Base-by-base conservation (phyloP, 805 yeast genomes). In the Saccharomycopsis schoenii region DNA sequence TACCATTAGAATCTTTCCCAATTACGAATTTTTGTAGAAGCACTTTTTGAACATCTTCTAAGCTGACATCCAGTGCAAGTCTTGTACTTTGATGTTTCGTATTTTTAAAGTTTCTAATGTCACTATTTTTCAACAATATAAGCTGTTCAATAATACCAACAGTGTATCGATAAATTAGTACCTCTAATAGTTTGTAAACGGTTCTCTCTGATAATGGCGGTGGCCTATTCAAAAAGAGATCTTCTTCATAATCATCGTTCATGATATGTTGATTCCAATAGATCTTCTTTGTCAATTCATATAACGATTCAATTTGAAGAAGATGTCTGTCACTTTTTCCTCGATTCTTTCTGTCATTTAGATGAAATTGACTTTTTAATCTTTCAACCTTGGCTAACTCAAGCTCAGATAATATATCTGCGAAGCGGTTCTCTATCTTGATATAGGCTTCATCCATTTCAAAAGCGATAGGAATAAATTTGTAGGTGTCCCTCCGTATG, bases 391-490 rank as follows among this genome's bases (percentile, higher is more conserved):
- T 34, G 34, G n/a, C 17, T 29, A 41, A 34, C n/a, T 59, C 61
- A 17, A 17, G 34, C 5, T 29, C 19, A 5, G 47, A 61, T 11
- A 75, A 63, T 52, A 64, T 47, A 12, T 64, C 64, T 57, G 75
- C 69, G 56, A 77, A 76, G 1, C 65, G 65, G 39, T 80, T 80
- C 65, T 84, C 88, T 63, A 78, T 67, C 5, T 69, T 67, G 0
- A 79, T 66, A 60, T 74, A 78, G 19, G 68, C 68, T 8, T 74
- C 74, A 62, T 80, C 77, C 73, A 83, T 74, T 65, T 84, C 88
- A 62, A 73, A 70, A 1, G 84, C 80, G 2, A 74, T 73, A 0
- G 88, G 87, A 10, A 83, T 69, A 12, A 80, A 79, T 36, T 71
- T 69, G 66, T 80, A 79, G 14, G 70, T 66, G 2, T 0, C 55